These are phyloP conservation scores for Syzygium oleosum DNA, from an alignment of 345 rosid species.

Conservation along the genomic window DNA sequence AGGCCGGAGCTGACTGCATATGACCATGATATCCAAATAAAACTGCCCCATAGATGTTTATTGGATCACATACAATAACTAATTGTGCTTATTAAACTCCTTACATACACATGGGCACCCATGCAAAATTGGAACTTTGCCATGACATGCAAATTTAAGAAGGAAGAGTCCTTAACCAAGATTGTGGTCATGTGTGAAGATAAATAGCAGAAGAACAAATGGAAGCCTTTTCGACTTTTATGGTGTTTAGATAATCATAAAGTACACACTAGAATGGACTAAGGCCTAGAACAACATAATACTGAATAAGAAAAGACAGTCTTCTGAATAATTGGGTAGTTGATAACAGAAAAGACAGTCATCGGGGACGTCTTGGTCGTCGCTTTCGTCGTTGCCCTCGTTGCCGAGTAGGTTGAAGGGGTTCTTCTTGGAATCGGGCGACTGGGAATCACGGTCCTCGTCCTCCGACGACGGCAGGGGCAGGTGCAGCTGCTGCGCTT, in stretches of 20 bases:
- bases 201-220: neutral
- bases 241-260: neutral
- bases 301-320: neutral
- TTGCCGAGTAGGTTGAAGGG: conserved; percentile 77
- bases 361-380: conserved; percentile 20
- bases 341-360: neutral
- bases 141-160: neutral
- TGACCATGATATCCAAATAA: neutral
- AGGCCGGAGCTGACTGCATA: neutral
- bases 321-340: neutral
- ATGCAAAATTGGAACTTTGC: neutral
- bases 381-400: conserved; percentile 29
- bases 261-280: neutral
- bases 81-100: neutral
- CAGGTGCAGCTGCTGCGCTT: conserved; percentile 21
- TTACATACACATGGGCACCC: neutral
- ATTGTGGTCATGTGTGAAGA: neutral
- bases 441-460: conserved; percentile 22
- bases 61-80: neutral
- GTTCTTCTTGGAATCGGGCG: conserved; percentile 29
- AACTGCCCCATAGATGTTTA: neutral
- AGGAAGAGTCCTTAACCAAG: neutral
- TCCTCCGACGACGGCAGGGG: conserved; percentile 17
- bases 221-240: neutral
- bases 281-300: neutral